Base-by-base conservation (phyloP, 179 eudicot species). In the Spinacia oleracea region DNA sequence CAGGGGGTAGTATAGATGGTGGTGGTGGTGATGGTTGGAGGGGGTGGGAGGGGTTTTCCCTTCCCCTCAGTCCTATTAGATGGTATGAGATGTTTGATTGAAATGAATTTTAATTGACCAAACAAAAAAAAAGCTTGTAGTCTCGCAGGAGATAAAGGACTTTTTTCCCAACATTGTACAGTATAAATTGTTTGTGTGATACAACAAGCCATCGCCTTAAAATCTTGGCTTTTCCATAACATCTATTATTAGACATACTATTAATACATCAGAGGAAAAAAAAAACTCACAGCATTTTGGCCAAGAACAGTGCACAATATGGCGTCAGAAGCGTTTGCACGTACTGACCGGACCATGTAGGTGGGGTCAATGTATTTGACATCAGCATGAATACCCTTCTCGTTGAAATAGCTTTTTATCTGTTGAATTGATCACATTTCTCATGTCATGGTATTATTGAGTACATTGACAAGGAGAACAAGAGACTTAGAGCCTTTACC, bases 281-380 rank as follows among this genome's bases (percentile, higher is more conserved):
- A 1, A 67, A 53, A 40, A 75, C 88, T 81, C 76, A 86, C 88
- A 43, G 88, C 88, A 70, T 86, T 86, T 83, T 86, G 88, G 31
- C 88, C 88, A 78, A 86, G 88, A 75, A 86, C 88, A 81, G 88
- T 86, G 77, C 88, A 86, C 70, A 86, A 77, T 72, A 86, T 81
- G 42, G 88, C 86, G 45, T 86, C 88, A 43, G 88, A 86, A 73
- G 88, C 88, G 81, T 86, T 86, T 59, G 88, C 86, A 78, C 88
- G 86, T 46, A 81, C 88, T 70, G 88, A 86, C 51, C 88, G 86
- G 46, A 86, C 80, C 88, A 86, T 86, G 78, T 86, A 86, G 68
- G 88, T 86, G 63, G 88, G 88, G 70, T 86, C 88, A 7, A 86
- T 86, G 84, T 86, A 86, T 73, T 86, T 86, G 80, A 83, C 72